phyloP scores from a whole-genome alignment of 1,284 basidiomycete species.

The Volvariella surrecta region DNA sequence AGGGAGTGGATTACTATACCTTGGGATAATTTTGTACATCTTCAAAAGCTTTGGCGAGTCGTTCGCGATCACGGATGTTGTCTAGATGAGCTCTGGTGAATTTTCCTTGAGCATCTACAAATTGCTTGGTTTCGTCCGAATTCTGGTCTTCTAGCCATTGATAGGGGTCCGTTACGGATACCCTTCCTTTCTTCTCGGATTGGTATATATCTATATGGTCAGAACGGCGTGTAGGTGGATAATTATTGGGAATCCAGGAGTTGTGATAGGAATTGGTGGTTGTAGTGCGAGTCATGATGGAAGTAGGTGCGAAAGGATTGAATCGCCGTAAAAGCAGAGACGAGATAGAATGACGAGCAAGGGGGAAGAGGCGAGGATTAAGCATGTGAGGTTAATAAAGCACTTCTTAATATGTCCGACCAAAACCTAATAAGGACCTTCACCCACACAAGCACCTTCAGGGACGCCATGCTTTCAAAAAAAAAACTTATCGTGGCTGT shows the following conservation, averaged over 20 bases:
- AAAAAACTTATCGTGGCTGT: too few species aligned
- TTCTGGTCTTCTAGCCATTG: constrained; percentile 56
- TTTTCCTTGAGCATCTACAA: constrained; percentile 54
- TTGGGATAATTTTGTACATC: constrained; percentile 64
- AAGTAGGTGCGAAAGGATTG: too few species aligned
- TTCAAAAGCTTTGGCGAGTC: constrained; percentile 52
- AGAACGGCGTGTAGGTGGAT: constrained; percentile 55
- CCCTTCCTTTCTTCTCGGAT: constrained; percentile 49
- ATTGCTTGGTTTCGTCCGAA: constrained; percentile 52
- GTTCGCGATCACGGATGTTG: constrained; percentile 47
- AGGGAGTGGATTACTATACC: constrained; percentile 31
- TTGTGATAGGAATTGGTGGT: constrained; percentile 16
- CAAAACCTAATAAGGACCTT: too few species aligned
- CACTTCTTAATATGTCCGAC: too few species aligned
- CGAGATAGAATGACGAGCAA: too few species aligned
- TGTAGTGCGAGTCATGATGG: too few species aligned
- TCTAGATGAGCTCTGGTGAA: constrained; percentile 56
- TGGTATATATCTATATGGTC: constrained; percentile 64
- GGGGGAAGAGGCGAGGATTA: too few species aligned
- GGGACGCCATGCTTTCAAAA: too few species aligned
- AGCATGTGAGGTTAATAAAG: too few species aligned
- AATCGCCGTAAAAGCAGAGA: too few species aligned
- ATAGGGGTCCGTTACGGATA: constrained; percentile 66
- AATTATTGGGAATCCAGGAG: constrained; percentile 29
- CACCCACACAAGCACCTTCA: too few species aligned